These are phyloP conservation scores for Cavenderia fasciculata DNA, from an alignment of 78 protist species.

Conservation along the genomic window DNA sequence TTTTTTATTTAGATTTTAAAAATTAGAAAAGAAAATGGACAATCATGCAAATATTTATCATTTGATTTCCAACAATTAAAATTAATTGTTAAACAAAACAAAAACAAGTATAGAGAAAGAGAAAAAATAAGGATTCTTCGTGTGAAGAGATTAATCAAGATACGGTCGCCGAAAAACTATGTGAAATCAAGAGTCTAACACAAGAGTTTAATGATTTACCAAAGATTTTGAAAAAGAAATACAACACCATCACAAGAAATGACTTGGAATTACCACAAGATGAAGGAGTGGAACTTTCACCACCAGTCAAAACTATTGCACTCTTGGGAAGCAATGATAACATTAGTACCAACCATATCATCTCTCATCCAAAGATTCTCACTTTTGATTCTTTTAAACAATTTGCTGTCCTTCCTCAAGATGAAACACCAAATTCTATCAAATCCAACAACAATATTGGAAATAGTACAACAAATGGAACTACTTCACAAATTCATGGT, in stretches of 20 bases:
- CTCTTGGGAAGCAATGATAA: background rate
- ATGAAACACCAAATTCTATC: no score
- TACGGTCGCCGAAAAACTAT: slow-evolving; percentile 10
- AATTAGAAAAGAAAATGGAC: background rate
- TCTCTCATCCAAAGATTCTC: slow-evolving; percentile 19
- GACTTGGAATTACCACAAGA: background rate
- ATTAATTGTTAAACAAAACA: background rate
- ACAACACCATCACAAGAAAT: slow-evolving; percentile 1
- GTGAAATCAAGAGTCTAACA: background rate
- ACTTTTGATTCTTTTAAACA: slow-evolving; percentile 62
- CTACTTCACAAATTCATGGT: no score
- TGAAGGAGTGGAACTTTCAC: background rate
- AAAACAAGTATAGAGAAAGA: no score
- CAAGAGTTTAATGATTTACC: background rate
- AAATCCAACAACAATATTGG: background rate
- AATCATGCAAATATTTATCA: background rate
- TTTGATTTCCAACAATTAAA: background rate
- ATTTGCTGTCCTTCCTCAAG: slow-evolving; percentile 1
- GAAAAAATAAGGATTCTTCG: background rate
- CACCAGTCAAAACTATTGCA: slow-evolving; percentile 5
- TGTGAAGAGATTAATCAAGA: slow-evolving; percentile 6
- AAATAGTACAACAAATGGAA: no score
- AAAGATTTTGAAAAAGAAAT: background rate
- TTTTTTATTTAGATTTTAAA: no score
- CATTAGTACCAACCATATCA: background rate